Base-by-base conservation (phyloP, 2,329 filamentous ascomycete genomes). In the Ophiostoma australiae region DNA sequence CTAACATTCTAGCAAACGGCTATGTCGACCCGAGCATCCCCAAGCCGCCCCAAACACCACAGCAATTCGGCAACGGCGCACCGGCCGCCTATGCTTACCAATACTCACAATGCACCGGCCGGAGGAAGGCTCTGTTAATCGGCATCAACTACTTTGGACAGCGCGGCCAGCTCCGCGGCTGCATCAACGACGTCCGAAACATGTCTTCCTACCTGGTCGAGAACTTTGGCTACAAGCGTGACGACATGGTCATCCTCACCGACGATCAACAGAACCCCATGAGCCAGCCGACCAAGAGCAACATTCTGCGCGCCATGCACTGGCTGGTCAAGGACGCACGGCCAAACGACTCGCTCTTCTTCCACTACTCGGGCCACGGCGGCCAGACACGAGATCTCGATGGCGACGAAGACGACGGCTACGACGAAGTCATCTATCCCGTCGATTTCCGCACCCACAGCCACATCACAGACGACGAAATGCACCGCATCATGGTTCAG, bases 141-240 rank as follows among this genome's bases (percentile, higher is more conserved):
- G 94, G 94, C 70, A 97, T 97, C 84, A 97, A 97, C 82, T 97
- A 98, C 81, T 97, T 97, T 78, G 90, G 91, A n/a, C 72, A 97
- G 81, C 89, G 92, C 72, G 94, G 94, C 37, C 92, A 97, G 83
- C 84, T 97, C 67, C 86, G 93, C 72, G 94, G 94, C 66, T 98
- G 94, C 78, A 97, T 97, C 83, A 97, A 98, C 78, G 94, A 98
- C 79, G 94, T 97, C 63, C 92, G 94, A 81, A 97, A 97, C 82
- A 97, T 98, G 93, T 97, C 93, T 31, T 86, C 87, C 68, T 98
- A 97, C 78, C 84, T 98, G 72, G 92, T 92, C 74, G 89, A 94
- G 80, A 89, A 93, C 77, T 97, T 96, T 79, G 91, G 91, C 39
- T 98, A 98, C 80, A 93, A 93, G 81, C 85, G 93, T 72, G 94